A percentile compares a stretch with the other conserved stretches of the same genome.
Conservation (phyloP, 805 yeast genomes). For the Kazachstania psychrophila region DNA sequence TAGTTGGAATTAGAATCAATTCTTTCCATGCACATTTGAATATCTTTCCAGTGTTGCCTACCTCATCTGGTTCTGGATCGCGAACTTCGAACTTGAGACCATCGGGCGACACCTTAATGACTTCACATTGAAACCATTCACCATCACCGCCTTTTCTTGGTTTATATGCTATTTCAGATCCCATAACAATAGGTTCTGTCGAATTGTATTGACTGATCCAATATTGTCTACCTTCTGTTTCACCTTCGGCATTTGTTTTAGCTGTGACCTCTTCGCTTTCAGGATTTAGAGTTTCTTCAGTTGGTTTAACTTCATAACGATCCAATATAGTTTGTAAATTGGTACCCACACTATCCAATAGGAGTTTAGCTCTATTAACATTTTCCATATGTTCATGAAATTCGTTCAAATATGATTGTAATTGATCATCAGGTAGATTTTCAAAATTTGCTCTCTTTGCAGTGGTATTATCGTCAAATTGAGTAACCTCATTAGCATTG, state of each 20-base stretch:
- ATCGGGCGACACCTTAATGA: conserved; percentile 64
- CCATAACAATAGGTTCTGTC: conserved; percentile 46
- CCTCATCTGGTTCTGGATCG: conserved; percentile 96
- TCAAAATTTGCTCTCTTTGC: conserved; percentile 25
- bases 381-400: conserved; percentile 48
- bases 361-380: conserved; percentile 41
- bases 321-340: conserved; percentile 41
- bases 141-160: conserved; percentile 53
- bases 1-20: conserved; percentile 59
- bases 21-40: conserved; percentile 81
- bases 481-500: conserved; percentile 47
- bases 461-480: conserved; percentile 38
- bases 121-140: conserved; percentile 96
- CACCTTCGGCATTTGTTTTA: background rate
- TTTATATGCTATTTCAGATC: conserved; percentile 84
- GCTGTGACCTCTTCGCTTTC: conserved; percentile 2
- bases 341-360: conserved; percentile 34
- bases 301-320: background rate
- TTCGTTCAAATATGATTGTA: conserved; percentile 34
- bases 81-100: conserved; percentile 78
- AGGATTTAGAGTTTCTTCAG: background rate
- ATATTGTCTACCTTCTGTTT: conserved; percentile 35
- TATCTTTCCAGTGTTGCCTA: conserved; percentile 76
- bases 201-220: conserved; percentile 51
- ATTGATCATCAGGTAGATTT: conserved; percentile 32